A percentile compares a stretch with the other conserved stretches of the same genome.
Conservation (phyloP, 1,284 basidiomycete species). For the Pholiota adiposa region DNA sequence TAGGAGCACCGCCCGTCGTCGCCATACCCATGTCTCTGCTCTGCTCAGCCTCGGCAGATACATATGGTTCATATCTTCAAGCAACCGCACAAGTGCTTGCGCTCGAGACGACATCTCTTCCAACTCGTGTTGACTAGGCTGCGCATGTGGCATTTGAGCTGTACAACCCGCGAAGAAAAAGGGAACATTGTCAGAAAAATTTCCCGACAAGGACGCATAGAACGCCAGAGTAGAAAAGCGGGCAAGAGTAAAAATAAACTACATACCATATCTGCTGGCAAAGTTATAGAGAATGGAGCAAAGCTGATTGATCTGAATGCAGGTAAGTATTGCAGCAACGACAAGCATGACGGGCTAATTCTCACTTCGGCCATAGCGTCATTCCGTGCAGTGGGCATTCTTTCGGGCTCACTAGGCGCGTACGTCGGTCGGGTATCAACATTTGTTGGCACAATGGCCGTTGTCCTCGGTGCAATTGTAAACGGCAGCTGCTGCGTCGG, state of each 20-base stretch:
- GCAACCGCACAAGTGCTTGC: constrained; percentile 61
- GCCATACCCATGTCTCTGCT: constrained; percentile 6
- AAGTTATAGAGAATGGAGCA: constrained; percentile 65
- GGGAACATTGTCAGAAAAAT: neutral
- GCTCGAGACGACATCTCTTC: constrained; percentile 70
- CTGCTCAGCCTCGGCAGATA: constrained; percentile 20
- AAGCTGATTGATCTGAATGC: constrained; percentile 58
- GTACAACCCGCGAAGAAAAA: constrained; percentile 2
- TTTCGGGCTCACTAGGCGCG: constrained; percentile 31
- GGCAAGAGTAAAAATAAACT: constrained; percentile 7
- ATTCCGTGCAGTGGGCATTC: constrained; percentile 35
- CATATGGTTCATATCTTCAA: constrained; percentile 62
- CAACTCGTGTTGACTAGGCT: constrained; percentile 59
- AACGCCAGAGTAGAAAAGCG: constrained; percentile 4
- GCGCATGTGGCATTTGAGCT: constrained; percentile 54
- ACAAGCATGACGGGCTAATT: constrained; percentile 10
- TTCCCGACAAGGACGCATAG: neutral
- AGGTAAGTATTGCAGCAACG: constrained; percentile 18
- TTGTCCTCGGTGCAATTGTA: constrained; percentile 34
- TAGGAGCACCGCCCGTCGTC: constrained; percentile 28
- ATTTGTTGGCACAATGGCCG: constrained; percentile 41
- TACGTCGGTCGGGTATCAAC: constrained; percentile 36
- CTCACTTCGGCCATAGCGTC: constrained; percentile 45
- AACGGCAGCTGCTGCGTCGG: constrained; percentile 32
- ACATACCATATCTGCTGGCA: constrained; percentile 66